Base-by-base conservation (phyloP, 2,329 filamentous ascomycete species). In the Colletotrichum limetticola region DNA sequence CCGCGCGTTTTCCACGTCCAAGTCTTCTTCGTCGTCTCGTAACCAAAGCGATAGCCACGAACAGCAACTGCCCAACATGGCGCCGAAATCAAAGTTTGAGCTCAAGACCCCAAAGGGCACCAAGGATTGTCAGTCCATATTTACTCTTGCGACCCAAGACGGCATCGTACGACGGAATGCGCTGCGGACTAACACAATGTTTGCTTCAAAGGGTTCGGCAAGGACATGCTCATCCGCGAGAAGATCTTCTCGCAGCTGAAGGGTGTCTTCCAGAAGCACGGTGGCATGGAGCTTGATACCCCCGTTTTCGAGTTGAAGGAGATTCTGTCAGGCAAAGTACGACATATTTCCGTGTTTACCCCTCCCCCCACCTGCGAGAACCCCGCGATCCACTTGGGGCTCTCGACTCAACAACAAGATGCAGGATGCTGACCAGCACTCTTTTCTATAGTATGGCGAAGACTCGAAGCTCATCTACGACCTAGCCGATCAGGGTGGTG, bases 71-170 rank as follows among this genome's bases (percentile, higher is more conserved):
- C 68, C 74, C 74, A 61, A 68, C 68, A 84, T 83, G 82, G 78
- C 83, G 65, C 80, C 83, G 49, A 86, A 86, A 76, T 81, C 81
- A 71, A 87, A 87, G 75, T 92, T 93, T 83, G 91, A 91, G 83
- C 88, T 97, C 81, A 97, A 97, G 88, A 94, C 93, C 79, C 94
- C 95, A 75, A 97, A 97, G 88, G 95, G 95, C 77, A 97, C 95
- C 76, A 94, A 94, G 81, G 95, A 97, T 82, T 97, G 91, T 91
- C 71, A 79, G 79, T 78, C 56, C 55, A 59, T 72, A 57, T 22
- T 49, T 49, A 49, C 19, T 49, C 19, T 60, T 67, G 78, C 55
- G 70, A 52, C 52, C 42, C 49, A 35, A 61, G 16, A 64, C 22
- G 8, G 12, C 24, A 71, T 57, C 60, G 35, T 73, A 52, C 56